Evolutionary conservation across 805 yeast genomes (phyloP), one percentile per base, ranked within the genome.

Genomic region (Kodamaea leandrae): DNA sequence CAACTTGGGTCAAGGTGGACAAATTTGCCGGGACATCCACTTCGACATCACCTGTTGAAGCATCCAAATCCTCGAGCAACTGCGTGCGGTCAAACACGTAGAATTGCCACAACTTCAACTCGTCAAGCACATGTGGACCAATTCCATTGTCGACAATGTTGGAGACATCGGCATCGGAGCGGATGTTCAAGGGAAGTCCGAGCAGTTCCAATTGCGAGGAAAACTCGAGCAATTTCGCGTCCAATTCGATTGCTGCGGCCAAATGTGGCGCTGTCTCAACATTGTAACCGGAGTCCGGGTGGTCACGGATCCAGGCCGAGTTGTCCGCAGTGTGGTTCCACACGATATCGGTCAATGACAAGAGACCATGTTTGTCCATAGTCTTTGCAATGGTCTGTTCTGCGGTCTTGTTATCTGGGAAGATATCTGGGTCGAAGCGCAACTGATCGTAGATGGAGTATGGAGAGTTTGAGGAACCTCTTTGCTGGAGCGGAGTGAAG

Each of bases 321-420:
- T 91, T 87, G 57, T 86, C 75, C 2, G 98, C 96, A 0, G 98
- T 91, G 57, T 91, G 99, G 59, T 91, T 91, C 73, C 89, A 82
- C 2, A 91, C 98, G 21, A 93, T 83, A 61, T 91, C 99, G 1
- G 96, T 87, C 66, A 91, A 68, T 0, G 96, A 74, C 30, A 91
- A 68, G 44, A 91, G 72, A 4, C 77, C 77, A 51, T 83, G 71
- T 26, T 39, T 39, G 15, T 65, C 50, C 49, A 80, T 79, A 53
- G 84, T 63, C 6, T 58, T 51, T 1, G 60, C 39, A 3, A 85
- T 76, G 57, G 86, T 68, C 3, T 55, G 38, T 14, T 57, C 55
- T 2, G 90, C 86, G 32, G 83, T 82, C 0, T 66, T 62, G 18
- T 70, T 71, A 37, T 71, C 58, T 21, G 70, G 66, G 57, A 93